Conservation (phyloP, 768 basidiomycete species). For the Mycena rosella region DNA sequence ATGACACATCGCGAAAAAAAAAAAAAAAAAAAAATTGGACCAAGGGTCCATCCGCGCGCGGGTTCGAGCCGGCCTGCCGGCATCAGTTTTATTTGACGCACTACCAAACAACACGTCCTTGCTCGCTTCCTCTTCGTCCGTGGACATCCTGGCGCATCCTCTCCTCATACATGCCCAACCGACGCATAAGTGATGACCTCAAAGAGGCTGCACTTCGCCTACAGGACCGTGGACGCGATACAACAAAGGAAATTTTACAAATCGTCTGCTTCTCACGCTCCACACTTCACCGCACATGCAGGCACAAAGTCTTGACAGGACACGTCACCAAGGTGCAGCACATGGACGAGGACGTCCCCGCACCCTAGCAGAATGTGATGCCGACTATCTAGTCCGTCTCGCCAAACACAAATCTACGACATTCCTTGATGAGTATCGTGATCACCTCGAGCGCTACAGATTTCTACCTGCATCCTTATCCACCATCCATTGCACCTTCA, state of each 20-base stretch:
- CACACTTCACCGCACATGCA: not conserved
- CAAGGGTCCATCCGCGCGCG: too few relatives aligned
- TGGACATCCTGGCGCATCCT: too few relatives aligned
- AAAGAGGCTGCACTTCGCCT: not conserved
- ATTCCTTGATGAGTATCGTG: not conserved
- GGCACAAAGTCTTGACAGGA: not conserved
- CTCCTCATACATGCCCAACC: not conserved
- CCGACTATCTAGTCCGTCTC: slow-evolving; percentile 10
- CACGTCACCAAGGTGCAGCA: slow-evolving; percentile 32
- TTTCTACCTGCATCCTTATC: slow-evolving; percentile 25
- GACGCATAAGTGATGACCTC: not conserved
- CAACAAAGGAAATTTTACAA: not conserved
- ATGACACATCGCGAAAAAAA: too few relatives aligned
- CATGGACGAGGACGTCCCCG: slow-evolving; percentile 38
- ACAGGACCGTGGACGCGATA: not conserved
- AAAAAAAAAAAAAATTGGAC: too few relatives aligned
- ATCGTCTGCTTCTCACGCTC: not conserved
- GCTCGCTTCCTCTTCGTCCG: too few relatives aligned
- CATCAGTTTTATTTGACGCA: too few relatives aligned
- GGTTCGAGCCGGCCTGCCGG: too few relatives aligned
- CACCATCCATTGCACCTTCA: slow-evolving; percentile 41
- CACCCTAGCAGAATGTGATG: slow-evolving; percentile 20
- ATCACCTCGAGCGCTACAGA: not conserved
- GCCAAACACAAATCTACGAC: slow-evolving; percentile 4
- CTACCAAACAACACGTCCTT: too few relatives aligned